phyloP scores from a whole-genome alignment of 2,329 filamentous ascomycete species.

The Venturia pyrina region DNA sequence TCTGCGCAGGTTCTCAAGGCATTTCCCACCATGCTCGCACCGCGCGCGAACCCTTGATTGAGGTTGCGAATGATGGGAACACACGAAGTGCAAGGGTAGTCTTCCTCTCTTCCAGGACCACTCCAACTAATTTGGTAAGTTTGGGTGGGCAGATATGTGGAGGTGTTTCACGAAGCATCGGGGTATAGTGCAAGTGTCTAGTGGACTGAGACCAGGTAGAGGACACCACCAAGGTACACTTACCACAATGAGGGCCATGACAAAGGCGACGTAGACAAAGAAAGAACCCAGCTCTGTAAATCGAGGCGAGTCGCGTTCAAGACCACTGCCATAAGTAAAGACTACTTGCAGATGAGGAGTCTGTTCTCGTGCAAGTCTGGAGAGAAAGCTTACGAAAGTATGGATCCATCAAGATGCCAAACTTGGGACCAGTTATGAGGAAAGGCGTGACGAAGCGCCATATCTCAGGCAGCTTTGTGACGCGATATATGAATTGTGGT shows the following conservation, averaged over 20 bases:
- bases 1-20: slow-evolving; percentile 42
- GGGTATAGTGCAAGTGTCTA: slow-evolving; percentile 16
- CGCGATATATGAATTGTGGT: slow-evolving; percentile 42
- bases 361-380: slow-evolving; percentile 15
- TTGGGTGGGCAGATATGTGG: slow-evolving; percentile 46
- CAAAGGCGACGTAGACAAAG: slow-evolving; percentile 69
- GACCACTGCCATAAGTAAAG: slow-evolving; percentile 64
- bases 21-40: slow-evolving; percentile 42
- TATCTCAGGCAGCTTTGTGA: slow-evolving; percentile 45
- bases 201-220: slow-evolving; percentile 19
- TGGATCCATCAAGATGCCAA: slow-evolving; percentile 56
- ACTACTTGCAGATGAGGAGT: slow-evolving; percentile 33
- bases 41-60: slow-evolving; percentile 25
- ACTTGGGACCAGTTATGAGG: slow-evolving; percentile 44
- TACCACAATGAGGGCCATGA: slow-evolving; percentile 66
- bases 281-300: slow-evolving; percentile 70
- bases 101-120: slow-evolving; percentile 46
- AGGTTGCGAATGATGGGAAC: slow-evolving; percentile 41
- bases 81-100: slow-evolving; percentile 40
- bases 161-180: slow-evolving; percentile 17
- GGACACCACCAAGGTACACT: slow-evolving; percentile 33
- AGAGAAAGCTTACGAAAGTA: slow-evolving; percentile 22
- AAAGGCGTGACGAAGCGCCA: slow-evolving; percentile 52
- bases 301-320: slow-evolving; percentile 62
- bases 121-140: slow-evolving; percentile 36